Base-by-base conservation (phyloP, 139 green algal genomes). In the Picochlorum costavermella region DNA sequence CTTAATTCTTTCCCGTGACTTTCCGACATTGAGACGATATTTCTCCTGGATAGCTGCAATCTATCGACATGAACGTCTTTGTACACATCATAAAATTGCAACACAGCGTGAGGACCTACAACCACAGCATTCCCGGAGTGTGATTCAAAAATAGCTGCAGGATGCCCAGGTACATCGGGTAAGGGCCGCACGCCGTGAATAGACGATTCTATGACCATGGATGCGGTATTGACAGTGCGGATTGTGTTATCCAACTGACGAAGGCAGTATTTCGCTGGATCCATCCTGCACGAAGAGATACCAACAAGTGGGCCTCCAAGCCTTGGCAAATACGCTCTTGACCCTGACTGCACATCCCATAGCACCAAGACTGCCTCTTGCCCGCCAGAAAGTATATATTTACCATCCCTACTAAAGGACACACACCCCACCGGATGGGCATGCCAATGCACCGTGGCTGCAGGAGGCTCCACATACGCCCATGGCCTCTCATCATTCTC, bases 371-470 rank as follows among this genome's bases (percentile, higher is more conserved):
- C 88, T 5, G 73, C 86, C 72, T 95, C 88, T 14, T 60, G 14
- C 2, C 88, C 88, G 10, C 90, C 90, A 26, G 88, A 95, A 55
- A 95, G 68, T 50, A 96, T 76, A 60, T 87, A 80, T 5, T 63
- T 50, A 8, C 80, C 81, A 49, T 96, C 90, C 8, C 26, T 17
- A 50, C 73, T 85, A 73, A 96, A 96, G 43, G 63, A 56, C 23
- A 96, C 57, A 17, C 50, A 74, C 3, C 73, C 69, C 25, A 96
- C 88, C 2, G 81, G 60, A 23, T 77, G 46, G 6, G 90, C 71
- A 63, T 96, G 90, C 90, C 90, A 96, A 80, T 96, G 90, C 71
- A 88, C 45, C 0, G 86, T 92, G 13, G 79, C 30, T 5, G 60
- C 45, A 12, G 60, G 60, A 13, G 67, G 59, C 14, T 50, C 50